These are phyloP conservation scores for Lagenidium sp. DNA, from an alignment of 352 stramenopile genomes.

Conservation along the genomic window DNA sequence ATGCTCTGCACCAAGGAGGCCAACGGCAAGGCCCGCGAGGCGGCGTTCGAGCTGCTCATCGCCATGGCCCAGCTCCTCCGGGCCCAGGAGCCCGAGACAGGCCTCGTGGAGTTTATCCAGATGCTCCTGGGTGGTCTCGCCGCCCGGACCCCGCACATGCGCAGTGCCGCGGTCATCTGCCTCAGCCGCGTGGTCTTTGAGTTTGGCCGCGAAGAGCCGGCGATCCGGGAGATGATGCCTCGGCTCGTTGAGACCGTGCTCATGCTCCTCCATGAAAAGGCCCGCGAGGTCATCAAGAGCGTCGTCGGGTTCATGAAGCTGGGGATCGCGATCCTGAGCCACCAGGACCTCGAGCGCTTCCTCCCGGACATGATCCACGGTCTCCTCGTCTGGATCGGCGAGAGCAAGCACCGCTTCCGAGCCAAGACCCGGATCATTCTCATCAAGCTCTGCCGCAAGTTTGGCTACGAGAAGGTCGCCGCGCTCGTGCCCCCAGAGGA, in stretches of 20 bases:
- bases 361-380: constrained; percentile 89
- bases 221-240: constrained; percentile 73
- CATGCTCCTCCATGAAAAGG: constrained; percentile 90
- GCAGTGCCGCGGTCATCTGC: constrained; percentile 92
- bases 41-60: constrained; percentile 78
- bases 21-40: constrained; percentile 91
- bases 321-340: constrained; percentile 85
- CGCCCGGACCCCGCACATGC: constrained; percentile 93
- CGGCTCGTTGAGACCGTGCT: constrained; percentile 89
- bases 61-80: constrained; percentile 75
- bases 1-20: constrained; percentile 96
- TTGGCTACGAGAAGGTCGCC: constrained; percentile 88
- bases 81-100: constrained; percentile 45
- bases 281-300: constrained; percentile 94
- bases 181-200: constrained; percentile 94
- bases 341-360: constrained; percentile 86
- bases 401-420: constrained; percentile 94
- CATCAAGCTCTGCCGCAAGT: constrained; percentile 93
- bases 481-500: constrained; percentile 88
- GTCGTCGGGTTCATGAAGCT: constrained; percentile 96
- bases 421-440: constrained; percentile 95
- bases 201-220: constrained; percentile 72
- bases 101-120: constrained; percentile 87
- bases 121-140: constrained; percentile 91
- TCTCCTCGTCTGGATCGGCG: constrained; percentile 89